Conservation (phyloP, 1,284 basidiomycete genomes). For the Rhizoctonia solani region DNA sequence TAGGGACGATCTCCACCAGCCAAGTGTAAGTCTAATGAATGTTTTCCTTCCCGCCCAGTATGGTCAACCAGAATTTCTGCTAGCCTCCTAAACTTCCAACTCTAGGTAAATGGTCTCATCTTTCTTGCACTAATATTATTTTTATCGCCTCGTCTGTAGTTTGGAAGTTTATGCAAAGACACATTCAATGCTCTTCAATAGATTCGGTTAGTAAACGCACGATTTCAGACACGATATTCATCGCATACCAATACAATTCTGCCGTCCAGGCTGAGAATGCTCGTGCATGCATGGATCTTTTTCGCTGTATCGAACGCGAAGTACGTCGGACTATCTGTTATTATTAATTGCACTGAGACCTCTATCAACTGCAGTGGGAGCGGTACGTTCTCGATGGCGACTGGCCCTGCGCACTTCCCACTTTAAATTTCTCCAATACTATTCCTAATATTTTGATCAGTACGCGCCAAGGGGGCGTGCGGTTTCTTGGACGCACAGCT, state of each 20-base stretch:
- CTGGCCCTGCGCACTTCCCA: constrained; percentile 7
- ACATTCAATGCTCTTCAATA: background rate
- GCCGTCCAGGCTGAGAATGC: constrained; percentile 3
- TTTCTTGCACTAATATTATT: background rate
- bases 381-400: background rate
- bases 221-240: background rate
- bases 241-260: background rate
- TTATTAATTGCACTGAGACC: background rate
- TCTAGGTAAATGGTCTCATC: background rate
- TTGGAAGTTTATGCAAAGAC: constrained; percentile 9
- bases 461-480: background rate
- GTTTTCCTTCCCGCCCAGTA: no score
- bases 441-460: background rate
- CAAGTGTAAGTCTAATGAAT: constrained; percentile 1
- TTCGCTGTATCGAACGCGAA: background rate
- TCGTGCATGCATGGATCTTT: constrained; percentile 15
- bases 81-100: background rate
- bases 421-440: constrained; percentile 9
- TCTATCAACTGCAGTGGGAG: constrained; percentile 14
- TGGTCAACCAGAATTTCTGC: no score
- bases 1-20: constrained; percentile 3
- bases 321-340: background rate
- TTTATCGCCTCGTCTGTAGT: background rate
- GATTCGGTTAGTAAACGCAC: constrained; percentile 6
- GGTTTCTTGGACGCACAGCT: background rate